Conservation (phyloP, 768 basidiomycete species). For the Mrakia frigida region DNA sequence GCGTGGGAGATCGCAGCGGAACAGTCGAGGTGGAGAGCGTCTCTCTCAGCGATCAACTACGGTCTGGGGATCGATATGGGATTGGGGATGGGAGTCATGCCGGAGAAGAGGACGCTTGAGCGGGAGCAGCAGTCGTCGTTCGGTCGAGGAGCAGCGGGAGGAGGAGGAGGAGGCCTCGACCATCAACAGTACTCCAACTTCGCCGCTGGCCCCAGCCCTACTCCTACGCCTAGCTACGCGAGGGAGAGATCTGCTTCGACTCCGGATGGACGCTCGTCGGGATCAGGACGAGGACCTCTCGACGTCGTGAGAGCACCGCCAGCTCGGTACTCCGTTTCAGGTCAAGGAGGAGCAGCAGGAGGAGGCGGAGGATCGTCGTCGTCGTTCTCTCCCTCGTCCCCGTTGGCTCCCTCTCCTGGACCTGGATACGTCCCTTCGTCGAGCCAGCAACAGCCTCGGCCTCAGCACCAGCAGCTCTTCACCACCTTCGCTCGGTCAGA, state of each 20-base stretch:
- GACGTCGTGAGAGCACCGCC: background rate
- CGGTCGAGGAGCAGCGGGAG: background rate
- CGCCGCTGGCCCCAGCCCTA: too few relatives aligned
- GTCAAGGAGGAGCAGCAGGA: background rate
- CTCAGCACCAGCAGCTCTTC: too few relatives aligned
- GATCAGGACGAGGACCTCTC: background rate
- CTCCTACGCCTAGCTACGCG: too few relatives aligned
- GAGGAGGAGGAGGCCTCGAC: background rate
- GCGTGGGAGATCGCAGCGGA: slow-evolving; percentile 29
- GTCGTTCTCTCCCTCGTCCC: background rate
- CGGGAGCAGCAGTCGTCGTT: too few relatives aligned
- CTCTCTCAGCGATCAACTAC: background rate
- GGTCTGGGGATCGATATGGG: slow-evolving; percentile 1
- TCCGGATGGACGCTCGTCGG: background rate
- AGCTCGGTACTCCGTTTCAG: background rate
- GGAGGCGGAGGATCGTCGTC: too few relatives aligned
- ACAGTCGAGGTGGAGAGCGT: slow-evolving; percentile 7
- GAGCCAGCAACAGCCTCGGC: too few relatives aligned
- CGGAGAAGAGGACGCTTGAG: background rate
- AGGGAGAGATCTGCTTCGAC: too few relatives aligned
- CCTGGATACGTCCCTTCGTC: background rate
- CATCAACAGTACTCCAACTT: background rate
- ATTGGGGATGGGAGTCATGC: background rate
- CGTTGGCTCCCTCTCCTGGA: background rate
- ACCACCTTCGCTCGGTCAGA: background rate